These are phyloP conservation scores for Zoysia pacifica DNA, from an alignment of 176 grass and related monocot genomes.

Conservation along the genomic window DNA sequence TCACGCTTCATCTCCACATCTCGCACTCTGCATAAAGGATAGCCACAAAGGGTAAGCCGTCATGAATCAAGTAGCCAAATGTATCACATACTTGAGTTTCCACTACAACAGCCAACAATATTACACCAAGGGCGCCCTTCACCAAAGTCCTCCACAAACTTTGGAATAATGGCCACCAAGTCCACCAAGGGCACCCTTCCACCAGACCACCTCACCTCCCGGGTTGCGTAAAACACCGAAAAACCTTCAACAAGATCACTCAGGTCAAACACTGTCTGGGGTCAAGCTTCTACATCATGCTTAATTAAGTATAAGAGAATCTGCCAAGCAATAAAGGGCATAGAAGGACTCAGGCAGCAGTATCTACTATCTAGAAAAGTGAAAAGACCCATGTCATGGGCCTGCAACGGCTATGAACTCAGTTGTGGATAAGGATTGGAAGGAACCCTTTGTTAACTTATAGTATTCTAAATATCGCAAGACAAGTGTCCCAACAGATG, in stretches of 20 bases:
- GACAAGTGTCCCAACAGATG: background rate
- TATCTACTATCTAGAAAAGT: background rate
- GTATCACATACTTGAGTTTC: slow-evolving; percentile 57
- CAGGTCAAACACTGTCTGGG: slow-evolving; percentile 73
- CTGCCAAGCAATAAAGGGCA: slow-evolving; percentile 1
- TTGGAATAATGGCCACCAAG: slow-evolving; percentile 85
- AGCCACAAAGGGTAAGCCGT: slow-evolving; percentile 83
- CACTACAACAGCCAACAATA: slow-evolving; percentile 70
- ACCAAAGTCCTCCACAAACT: slow-evolving; percentile 90
- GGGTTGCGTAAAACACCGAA: slow-evolving; percentile 84
- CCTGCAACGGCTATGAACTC: background rate
- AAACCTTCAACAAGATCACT: slow-evolving; percentile 99
- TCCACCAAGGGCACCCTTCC: slow-evolving; percentile 94
- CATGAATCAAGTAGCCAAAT: slow-evolving; percentile 67
- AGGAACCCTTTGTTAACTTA: background rate
- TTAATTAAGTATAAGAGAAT: slow-evolving; percentile 33
- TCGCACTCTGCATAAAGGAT: slow-evolving; percentile 96
- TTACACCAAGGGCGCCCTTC: slow-evolving; percentile 89
- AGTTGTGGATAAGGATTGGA: background rate
- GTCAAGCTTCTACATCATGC: slow-evolving; percentile 51
- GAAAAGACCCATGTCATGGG: background rate
- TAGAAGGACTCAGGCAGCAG: background rate
- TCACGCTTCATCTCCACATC: slow-evolving; percentile 99
- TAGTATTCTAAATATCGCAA: background rate
- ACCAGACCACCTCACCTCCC: slow-evolving; percentile 71